A percentile compares a stretch with the other conserved stretches of the same genome.
phyloP scores from a whole-genome alignment of 306 rosid species.

The Sesbania bispinosa region DNA sequence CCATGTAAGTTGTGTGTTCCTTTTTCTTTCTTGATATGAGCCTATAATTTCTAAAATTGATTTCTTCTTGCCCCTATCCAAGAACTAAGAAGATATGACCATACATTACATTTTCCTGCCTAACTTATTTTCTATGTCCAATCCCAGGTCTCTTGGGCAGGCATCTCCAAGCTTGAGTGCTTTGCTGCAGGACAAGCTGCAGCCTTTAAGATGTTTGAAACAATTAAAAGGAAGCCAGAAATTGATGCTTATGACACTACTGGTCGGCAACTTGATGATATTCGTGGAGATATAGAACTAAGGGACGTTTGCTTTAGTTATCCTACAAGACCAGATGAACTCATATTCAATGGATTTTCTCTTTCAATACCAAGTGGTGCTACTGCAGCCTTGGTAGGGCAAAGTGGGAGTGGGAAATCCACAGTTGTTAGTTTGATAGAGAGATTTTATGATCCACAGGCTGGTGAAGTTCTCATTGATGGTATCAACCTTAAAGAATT shows the following conservation, averaged over 20 bases:
- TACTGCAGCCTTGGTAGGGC: conserved; percentile 75
- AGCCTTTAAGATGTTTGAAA: conserved; percentile 81
- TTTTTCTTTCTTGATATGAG: not conserved
- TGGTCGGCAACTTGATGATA: conserved; percentile 47
- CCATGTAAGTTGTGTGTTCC: conserved; percentile 48
- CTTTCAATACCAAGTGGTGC: conserved; percentile 50
- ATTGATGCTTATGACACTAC: conserved; percentile 61
- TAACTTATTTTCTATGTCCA: not conserved
- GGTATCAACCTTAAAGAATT: conserved; percentile 62
- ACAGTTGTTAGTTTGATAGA: conserved; percentile 81
- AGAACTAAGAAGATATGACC: not conserved
- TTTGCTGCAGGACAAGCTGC: conserved; percentile 82
- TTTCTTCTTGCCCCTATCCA: not conserved
- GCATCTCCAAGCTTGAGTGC: conserved; percentile 86
- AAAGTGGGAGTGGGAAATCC: conserved; percentile 90
- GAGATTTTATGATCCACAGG: conserved; percentile 81
- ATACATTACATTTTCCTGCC: not conserved
- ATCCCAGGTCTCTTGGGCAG: conserved; percentile 68
- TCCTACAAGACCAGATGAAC: conserved; percentile 69
- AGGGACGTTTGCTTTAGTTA: conserved; percentile 51
- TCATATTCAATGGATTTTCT: conserved; percentile 45
- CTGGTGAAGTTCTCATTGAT: conserved; percentile 76
- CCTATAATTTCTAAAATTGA: not conserved
- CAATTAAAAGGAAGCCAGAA: conserved; percentile 64
- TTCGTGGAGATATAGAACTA: conserved; percentile 46